Evolutionary conservation across 2,329 filamentous ascomycete species (phyloP), one percentile per base, ranked within the genome.

Genomic region (Phialophora expanda): DNA sequence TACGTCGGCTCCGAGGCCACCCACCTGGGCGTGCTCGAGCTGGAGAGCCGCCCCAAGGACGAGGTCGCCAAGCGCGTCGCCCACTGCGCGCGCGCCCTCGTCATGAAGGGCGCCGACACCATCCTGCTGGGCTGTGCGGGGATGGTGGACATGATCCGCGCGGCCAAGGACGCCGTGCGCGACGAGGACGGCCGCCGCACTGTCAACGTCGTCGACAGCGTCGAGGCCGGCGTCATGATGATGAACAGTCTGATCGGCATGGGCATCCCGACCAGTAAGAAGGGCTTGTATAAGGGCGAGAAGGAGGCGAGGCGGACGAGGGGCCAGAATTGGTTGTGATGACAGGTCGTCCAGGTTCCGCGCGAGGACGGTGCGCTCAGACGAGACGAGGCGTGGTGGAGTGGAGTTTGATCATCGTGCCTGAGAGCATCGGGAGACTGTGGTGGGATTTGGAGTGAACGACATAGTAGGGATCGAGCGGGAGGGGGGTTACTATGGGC

Each of bases 141-240:
- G 0, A 84, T 85, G 82, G 78, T 78, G 9, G 80, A 78, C 48
- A 74, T 84, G 75, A 80, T 79, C 60, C 61, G 73, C 26, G 79
- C 78, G 3, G 81, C 83, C 50, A 80, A 84, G 67, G 74, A 80
- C 30, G 81, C 78, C 0, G 83, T 85, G 0, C 77, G 77, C 0
- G 75, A 78, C 32, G 78, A 74, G 32, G 74, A 72, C 55, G 69
- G 69, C 0, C 56, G 82, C 34, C 72, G 76, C 34, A 74, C 71
- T 17, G 75, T 78, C 3, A 82, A 82, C 72, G 81, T 85, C 7
- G 76, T 85, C 28, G 83, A 85, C 74, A 82, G 83, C 0, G 83
- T 85, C 0, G 78, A 75, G 77, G 80, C 26, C 72, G 80, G 70
- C 73, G 75, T 75, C 17, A 71, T 74, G 64, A 70, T 74, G 65